Evolutionary conservation across 2,329 filamentous ascomycete genomes (phyloP).

Genomic region (Parascedosporium putredinis): DNA sequence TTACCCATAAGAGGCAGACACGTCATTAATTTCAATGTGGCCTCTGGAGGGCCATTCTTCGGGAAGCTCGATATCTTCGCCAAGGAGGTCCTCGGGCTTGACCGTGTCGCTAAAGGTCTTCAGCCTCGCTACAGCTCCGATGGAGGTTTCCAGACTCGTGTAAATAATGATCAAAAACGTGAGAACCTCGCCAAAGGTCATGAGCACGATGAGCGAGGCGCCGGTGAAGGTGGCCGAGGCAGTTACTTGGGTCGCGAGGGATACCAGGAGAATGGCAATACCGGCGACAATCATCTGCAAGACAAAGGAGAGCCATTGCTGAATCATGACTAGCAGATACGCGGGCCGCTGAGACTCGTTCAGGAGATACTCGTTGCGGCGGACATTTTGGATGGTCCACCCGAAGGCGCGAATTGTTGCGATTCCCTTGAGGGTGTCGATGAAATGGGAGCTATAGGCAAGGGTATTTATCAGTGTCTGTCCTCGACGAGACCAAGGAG

Average conservation of each 20-base stretch:
- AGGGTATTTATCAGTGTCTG: too few relatives aligned
- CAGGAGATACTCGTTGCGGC: conserved; percentile 36
- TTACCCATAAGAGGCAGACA: conserved; percentile 24
- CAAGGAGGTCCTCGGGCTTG: conserved; percentile 14
- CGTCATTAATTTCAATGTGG: conserved; percentile 18
- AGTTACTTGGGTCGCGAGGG: conserved; percentile 25
- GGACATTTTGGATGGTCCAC: conserved; percentile 30
- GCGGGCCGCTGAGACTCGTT: conserved; percentile 15
- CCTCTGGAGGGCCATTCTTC: conserved; percentile 22
- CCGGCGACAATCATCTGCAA: conserved; percentile 35
- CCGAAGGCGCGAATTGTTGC: conserved; percentile 46
- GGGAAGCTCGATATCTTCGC: conserved; percentile 12
- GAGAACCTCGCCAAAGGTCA: conserved; percentile 23
- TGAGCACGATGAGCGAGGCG: conserved; percentile 26
- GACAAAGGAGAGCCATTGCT: conserved; percentile 33
- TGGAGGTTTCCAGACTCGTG: conserved; percentile 20
- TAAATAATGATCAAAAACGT: conserved; percentile 21
- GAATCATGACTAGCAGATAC: conserved; percentile 31
- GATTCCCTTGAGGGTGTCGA: conserved; percentile 44
- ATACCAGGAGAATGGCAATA: conserved; percentile 35
- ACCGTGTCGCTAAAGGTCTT: conserved; percentile 18
- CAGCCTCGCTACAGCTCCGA: conserved; percentile 19
- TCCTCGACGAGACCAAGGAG: too few relatives aligned
- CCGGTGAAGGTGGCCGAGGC: conserved; percentile 32
- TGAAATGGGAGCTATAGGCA: conserved; percentile 41